A percentile compares a stretch with the other conserved stretches of the same genome.
Evolutionary conservation across 176 grass and related monocot species (phyloP).

Genomic region (Pharus latifolius): DNA sequence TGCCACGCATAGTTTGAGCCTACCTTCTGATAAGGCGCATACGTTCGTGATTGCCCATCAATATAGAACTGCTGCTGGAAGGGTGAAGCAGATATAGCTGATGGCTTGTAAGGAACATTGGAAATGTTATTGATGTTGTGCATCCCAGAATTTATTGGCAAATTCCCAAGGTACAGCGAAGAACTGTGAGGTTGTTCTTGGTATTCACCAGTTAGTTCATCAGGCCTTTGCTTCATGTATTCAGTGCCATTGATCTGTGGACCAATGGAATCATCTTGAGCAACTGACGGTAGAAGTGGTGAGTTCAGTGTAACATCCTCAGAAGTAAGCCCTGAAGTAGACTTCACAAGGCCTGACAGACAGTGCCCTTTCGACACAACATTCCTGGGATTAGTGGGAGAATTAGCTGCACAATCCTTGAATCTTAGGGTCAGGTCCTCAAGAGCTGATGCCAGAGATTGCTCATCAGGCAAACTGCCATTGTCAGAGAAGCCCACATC

Average conservation of each 20-base stretch:
- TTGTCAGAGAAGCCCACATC: neutral
- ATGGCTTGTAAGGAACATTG: conserved; percentile 13
- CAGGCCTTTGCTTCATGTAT: neutral
- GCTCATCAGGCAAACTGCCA: conserved; percentile 28
- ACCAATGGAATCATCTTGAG: conserved; percentile 4
- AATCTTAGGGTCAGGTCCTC: conserved; percentile 21
- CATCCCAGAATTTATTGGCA: conserved; percentile 10
- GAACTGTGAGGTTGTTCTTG: conserved; percentile 1
- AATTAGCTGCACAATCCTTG: conserved; percentile 4
- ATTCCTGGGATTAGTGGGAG: neutral
- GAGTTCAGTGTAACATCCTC: neutral
- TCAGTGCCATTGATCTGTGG: conserved; percentile 2
- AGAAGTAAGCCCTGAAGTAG: neutral
- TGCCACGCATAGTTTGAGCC: conserved; percentile 23
- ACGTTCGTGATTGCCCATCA: conserved; percentile 11
- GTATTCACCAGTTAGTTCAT: conserved; percentile 5
- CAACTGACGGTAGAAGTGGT: neutral
- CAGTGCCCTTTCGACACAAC: conserved; percentile 6
- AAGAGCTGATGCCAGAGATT: conserved; percentile 36
- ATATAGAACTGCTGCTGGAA: conserved; percentile 18
- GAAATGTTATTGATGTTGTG: neutral
- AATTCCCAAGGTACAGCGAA: conserved; percentile 1
- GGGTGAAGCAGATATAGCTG: conserved; percentile 7
- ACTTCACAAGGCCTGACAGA: neutral
- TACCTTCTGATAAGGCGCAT: conserved; percentile 20